Percentiles rank a stretch among this genome's conserved stretches.
These are phyloP conservation scores for Xylaria longipes DNA, from an alignment of 495 filamentous ascomycete species.

Conservation along the genomic window DNA sequence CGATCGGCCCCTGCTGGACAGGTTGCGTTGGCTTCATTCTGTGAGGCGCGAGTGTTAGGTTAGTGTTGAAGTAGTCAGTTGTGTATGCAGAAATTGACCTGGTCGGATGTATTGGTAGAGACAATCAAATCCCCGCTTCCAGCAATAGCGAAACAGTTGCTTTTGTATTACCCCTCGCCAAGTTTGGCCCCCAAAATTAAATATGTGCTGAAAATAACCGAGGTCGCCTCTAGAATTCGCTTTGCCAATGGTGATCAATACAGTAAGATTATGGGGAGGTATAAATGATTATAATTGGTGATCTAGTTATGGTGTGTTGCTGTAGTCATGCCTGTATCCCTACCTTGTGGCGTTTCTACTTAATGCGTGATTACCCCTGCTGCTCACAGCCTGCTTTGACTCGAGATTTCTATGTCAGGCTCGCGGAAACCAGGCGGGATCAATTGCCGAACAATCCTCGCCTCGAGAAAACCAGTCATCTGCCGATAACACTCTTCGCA, in stretches of 20 bases:
- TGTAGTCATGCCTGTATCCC: background rate
- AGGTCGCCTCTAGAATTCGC: background rate
- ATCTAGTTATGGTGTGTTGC: background rate
- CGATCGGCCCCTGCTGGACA: background rate
- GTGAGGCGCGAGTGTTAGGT: background rate
- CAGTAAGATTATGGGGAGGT: background rate
- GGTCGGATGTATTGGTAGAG: background rate
- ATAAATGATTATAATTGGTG: background rate
- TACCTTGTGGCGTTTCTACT: conserved; percentile 3
- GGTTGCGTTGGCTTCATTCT: background rate
- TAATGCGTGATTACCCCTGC: background rate
- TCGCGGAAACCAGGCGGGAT: background rate
- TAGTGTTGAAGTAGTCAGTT: background rate
- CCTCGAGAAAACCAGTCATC: background rate
- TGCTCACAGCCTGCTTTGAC: background rate
- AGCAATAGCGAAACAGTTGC: background rate
- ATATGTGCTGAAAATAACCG: background rate
- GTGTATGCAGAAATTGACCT: background rate
- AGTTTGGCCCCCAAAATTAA: background rate
- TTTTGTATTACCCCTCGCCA: background rate
- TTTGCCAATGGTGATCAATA: background rate
- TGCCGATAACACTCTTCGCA: background rate
- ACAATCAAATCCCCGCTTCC: background rate
- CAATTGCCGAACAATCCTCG: background rate
- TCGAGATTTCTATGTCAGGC: background rate